Evolutionary conservation across 768 basidiomycete species (phyloP).

Genomic region (Xerocomellus chrysenteron): DNA sequence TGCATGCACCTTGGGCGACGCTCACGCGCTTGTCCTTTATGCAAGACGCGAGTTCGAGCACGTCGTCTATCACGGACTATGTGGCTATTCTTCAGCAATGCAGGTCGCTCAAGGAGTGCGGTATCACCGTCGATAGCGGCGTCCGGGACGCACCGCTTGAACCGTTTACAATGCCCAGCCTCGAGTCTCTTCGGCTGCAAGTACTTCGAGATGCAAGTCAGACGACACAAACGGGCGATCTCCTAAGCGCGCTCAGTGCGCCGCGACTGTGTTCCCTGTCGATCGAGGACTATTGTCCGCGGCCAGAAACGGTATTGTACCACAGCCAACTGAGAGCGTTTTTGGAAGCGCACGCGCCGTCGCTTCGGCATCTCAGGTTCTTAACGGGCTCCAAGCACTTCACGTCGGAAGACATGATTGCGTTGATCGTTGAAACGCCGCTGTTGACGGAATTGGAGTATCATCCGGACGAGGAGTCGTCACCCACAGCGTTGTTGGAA

Average conservation of each 20-base stretch:
- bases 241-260: constrained; percentile 12
- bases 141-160: constrained; percentile 6
- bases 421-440: constrained; percentile 17
- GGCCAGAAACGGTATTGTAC: constrained; percentile 13
- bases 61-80: constrained; percentile 22
- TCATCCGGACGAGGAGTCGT: constrained; percentile 22
- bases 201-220: constrained; percentile 14
- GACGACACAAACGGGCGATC: constrained; percentile 20
- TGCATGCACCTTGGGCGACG: constrained; percentile 16
- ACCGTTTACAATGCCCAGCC: constrained; percentile 12
- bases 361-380: constrained; percentile 16
- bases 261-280: constrained; percentile 16
- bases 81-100: constrained; percentile 20
- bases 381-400: constrained; percentile 19
- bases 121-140: constrained; percentile 14
- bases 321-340: constrained; percentile 15
- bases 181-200: constrained; percentile 19
- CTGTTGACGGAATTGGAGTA: constrained; percentile 22
- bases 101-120: constrained; percentile 21
- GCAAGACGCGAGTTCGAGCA: constrained; percentile 21
- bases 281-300: constrained; percentile 20
- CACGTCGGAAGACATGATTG: constrained; percentile 16
- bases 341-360: constrained; percentile 7
- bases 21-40: constrained; percentile 26
- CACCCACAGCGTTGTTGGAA: constrained; percentile 16